Conservation (phyloP, 306 rosid genomes). For the Dalbergia oliveri region DNA sequence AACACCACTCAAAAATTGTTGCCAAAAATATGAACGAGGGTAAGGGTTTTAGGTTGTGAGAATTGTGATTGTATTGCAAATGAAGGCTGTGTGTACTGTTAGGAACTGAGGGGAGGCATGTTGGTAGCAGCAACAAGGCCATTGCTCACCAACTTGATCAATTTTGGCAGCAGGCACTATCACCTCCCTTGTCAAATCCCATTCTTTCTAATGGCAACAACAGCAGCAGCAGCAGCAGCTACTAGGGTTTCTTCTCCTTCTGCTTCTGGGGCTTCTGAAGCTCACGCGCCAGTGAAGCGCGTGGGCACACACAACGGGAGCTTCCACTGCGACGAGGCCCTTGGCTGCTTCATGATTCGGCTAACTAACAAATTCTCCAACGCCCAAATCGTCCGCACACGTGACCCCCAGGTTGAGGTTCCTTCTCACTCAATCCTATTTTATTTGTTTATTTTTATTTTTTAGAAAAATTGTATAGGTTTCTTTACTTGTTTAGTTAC, state of each 20-base stretch:
- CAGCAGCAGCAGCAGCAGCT: not conserved
- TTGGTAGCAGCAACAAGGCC: conserved; percentile 33
- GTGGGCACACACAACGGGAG: conserved; percentile 96
- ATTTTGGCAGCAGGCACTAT: not conserved
- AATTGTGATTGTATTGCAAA: not conserved
- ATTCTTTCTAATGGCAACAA: conserved; percentile 39
- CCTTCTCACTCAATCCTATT: too few relatives aligned
- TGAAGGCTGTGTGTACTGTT: not conserved
- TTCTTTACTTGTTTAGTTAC: too few relatives aligned
- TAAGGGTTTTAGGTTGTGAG: not conserved
- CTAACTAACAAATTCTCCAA: conserved; percentile 72
- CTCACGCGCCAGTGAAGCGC: conserved; percentile 62
- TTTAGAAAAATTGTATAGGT: not conserved
- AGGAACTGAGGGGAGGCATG: conserved; percentile 17
- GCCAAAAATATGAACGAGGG: not conserved
- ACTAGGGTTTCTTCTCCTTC: conserved; percentile 33
- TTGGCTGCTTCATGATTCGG: conserved; percentile 99
- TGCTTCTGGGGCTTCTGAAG: conserved; percentile 44
- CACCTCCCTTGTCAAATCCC: conserved; percentile 20
- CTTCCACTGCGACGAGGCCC: conserved; percentile 99
- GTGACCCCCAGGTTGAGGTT: conserved; percentile 92
- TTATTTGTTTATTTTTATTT: not conserved
- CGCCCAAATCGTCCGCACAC: conserved; percentile 85
- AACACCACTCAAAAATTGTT: too few relatives aligned
- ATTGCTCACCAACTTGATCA: conserved; percentile 29